Percentiles rank a stretch among this genome's conserved stretches.
phyloP scores from a whole-genome alignment of 164 flowering plant species.

The Akebia trifoliata region DNA sequence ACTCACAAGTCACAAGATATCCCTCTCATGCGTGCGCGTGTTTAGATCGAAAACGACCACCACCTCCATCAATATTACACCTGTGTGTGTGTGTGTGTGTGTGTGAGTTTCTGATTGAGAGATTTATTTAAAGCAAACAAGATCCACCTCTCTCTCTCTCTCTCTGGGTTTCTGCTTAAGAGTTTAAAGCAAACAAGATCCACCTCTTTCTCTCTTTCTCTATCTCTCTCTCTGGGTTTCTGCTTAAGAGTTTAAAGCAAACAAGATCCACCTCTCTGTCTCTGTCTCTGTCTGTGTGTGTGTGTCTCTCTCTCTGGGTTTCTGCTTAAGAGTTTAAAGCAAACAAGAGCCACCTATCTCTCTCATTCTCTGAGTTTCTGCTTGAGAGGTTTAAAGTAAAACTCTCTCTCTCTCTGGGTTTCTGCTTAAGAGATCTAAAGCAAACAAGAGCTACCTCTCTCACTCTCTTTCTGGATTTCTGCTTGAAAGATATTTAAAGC shows the following conservation, averaged over 20 bases:
- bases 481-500: too few relatives aligned
- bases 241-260: too few relatives aligned
- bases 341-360: background rate
- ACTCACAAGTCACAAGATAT: too few relatives aligned
- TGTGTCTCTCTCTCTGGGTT: background rate
- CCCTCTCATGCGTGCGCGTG: too few relatives aligned
- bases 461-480: background rate
- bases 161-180: background rate
- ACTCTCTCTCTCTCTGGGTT: background rate
- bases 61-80: too few relatives aligned
- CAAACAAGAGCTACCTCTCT: background rate
- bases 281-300: constrained; percentile 6
- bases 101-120: too few relatives aligned
- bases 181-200: background rate
- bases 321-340: background rate
- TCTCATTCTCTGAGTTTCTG: background rate
- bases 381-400: too few relatives aligned
- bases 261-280: background rate
- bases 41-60: too few relatives aligned
- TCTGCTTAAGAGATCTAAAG: too few relatives aligned
- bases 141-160: background rate
- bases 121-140: too few relatives aligned
- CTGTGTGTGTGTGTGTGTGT: too few relatives aligned
- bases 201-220: background rate
- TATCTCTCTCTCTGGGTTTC: background rate